These are phyloP conservation scores for Epichloe sylvatica DNA, from an alignment of 2,329 filamentous ascomycete species.

Conservation along the genomic window DNA sequence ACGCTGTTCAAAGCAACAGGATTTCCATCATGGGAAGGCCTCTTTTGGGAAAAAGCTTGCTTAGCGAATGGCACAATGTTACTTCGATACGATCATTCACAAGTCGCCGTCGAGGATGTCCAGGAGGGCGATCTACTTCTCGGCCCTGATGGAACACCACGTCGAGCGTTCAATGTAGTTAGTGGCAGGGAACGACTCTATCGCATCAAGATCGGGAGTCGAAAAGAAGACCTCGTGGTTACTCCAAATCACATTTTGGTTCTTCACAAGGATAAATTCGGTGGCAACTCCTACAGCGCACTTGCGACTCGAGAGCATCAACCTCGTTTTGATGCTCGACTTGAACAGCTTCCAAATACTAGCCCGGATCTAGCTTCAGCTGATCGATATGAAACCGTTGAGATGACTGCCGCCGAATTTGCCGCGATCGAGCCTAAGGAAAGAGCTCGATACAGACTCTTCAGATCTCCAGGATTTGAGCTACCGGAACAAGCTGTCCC, in stretches of 20 bases:
- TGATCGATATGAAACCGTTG: slow-evolving; percentile 23
- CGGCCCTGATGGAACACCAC: slow-evolving; percentile 32
- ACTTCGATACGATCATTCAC: slow-evolving; percentile 28
- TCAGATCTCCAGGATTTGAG: slow-evolving; percentile 21
- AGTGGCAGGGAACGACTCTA: slow-evolving; percentile 32
- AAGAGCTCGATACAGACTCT: slow-evolving; percentile 21
- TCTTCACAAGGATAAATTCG: slow-evolving; percentile 22
- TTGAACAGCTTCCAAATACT: too few relatives aligned
- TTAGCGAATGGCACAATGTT: slow-evolving; percentile 23
- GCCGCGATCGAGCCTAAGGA: slow-evolving; percentile 24
- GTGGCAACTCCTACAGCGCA: too few relatives aligned
- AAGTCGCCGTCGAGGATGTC: slow-evolving; percentile 33
- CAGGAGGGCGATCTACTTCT: slow-evolving; percentile 34
- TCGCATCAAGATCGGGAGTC: slow-evolving; percentile 29
- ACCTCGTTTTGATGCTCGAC: too few relatives aligned
- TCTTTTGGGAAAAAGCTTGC: slow-evolving; percentile 69
- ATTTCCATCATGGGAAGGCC: slow-evolving; percentile 91
- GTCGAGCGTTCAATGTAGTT: slow-evolving; percentile 36
- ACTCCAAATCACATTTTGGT: slow-evolving; percentile 35
- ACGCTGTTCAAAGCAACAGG: slow-evolving; percentile 94
- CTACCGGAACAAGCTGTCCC: slow-evolving; percentile 10
- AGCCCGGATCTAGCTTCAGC: too few relatives aligned
- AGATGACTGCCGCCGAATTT: slow-evolving; percentile 32
- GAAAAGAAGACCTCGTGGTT: slow-evolving; percentile 33
- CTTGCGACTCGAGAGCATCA: too few relatives aligned